A percentile compares a stretch with the other conserved stretches of the same genome.
These are phyloP conservation scores for Coemansia sp. DNA, from an alignment of 192 early-diverging fungal genomes.

Conservation along the genomic window DNA sequence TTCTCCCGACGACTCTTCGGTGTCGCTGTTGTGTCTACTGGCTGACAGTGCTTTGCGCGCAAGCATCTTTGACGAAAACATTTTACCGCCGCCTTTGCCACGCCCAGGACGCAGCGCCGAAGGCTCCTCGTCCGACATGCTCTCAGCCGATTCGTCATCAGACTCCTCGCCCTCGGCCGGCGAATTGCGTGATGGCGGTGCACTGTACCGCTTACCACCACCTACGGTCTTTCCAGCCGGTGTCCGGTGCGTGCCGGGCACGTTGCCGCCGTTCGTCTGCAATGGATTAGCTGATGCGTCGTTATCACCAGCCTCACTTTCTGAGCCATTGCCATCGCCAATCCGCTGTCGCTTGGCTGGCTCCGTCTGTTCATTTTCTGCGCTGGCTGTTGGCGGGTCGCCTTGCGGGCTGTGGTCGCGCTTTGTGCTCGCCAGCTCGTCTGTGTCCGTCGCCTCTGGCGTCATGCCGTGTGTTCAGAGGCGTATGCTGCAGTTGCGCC, in stretches of 20 bases:
- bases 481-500: too few relatives aligned
- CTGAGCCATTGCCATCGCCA: not conserved
- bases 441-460: not conserved
- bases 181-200: conserved; percentile 23
- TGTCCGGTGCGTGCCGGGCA: conserved; percentile 2
- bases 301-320: not conserved
- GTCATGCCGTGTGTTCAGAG: too few relatives aligned
- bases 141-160: conserved; percentile 11
- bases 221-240: conserved; percentile 45
- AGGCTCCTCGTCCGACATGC: conserved; percentile 5
- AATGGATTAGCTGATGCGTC: too few relatives aligned
- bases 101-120: conserved; percentile 10
- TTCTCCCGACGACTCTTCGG: conserved; percentile 2
- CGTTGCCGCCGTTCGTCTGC: not conserved
- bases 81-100: conserved; percentile 49
- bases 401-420: conserved; percentile 2
- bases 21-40: conserved; percentile 24
- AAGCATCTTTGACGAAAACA: conserved; percentile 52
- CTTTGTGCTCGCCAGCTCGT: conserved; percentile 4
- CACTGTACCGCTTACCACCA: conserved; percentile 32
- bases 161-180: conserved; percentile 7
- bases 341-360: conserved; percentile 1
- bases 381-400: not conserved
- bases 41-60: conserved; percentile 33
- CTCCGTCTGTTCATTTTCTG: not conserved